phyloP scores from a whole-genome alignment of 208 protist genomes.

The Polymyxa betae region DNA sequence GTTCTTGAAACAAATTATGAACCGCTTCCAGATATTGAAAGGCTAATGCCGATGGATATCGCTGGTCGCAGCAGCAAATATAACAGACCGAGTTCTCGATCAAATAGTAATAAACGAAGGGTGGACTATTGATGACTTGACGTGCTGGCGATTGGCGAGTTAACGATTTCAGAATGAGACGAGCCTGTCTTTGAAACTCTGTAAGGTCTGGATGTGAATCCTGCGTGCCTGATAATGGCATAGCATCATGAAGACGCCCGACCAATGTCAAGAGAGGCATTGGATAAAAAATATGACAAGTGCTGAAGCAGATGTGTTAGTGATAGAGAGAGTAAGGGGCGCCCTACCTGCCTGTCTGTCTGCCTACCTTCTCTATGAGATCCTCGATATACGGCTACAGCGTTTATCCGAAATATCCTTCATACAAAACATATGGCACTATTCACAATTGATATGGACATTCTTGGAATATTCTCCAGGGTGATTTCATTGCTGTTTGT shows the following conservation, averaged over 20 bases:
- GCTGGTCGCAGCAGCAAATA: constrained; percentile 28
- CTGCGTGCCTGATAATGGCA: constrained; percentile 17
- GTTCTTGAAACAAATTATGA: background rate
- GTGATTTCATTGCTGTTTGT: too few relatives aligned
- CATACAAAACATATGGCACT: too few relatives aligned
- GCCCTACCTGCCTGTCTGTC: too few relatives aligned
- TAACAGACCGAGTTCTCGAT: constrained; percentile 25
- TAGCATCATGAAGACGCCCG: constrained; percentile 12
- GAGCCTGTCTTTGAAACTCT: constrained; percentile 13
- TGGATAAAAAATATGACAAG: too few relatives aligned
- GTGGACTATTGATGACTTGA: background rate
- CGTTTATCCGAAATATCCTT: too few relatives aligned
- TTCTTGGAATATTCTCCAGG: too few relatives aligned
- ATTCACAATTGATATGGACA: too few relatives aligned
- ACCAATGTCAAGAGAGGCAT: constrained; percentile 39
- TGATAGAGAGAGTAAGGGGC: too few relatives aligned
- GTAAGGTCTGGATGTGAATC: constrained; percentile 32
- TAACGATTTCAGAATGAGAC: constrained; percentile 22
- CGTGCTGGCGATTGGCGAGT: constrained; percentile 3
- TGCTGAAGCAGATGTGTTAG: too few relatives aligned
- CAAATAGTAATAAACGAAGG: constrained; percentile 46
- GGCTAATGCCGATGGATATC: background rate
- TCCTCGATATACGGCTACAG: too few relatives aligned
- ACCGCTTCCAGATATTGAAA: constrained; percentile 26
- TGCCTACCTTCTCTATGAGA: too few relatives aligned